Evolutionary conservation across 1,284 basidiomycete species (phyloP).

Genomic region (Irpex sp.): DNA sequence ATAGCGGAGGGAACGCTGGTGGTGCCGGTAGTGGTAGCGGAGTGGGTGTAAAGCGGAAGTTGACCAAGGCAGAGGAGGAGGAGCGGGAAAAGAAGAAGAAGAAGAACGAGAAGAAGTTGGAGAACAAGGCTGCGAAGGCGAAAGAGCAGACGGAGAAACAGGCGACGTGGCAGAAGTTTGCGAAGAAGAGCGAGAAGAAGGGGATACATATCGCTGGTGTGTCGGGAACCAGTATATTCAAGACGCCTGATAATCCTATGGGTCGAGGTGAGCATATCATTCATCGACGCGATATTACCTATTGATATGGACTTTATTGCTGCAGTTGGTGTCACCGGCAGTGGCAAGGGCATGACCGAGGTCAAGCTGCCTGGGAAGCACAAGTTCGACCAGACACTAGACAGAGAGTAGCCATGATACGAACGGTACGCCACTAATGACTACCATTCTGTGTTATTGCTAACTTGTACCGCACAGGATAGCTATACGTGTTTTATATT

Average conservation of each 20-base stretch:
- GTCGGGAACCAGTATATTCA: constrained; percentile 91
- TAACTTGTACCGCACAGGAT: not conserved
- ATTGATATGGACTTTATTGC: not conserved
- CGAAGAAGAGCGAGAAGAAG: constrained; percentile 95
- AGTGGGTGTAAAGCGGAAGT: constrained; percentile 68
- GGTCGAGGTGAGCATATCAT: constrained; percentile 64
- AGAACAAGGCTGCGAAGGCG: constrained; percentile 81
- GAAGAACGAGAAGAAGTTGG: constrained; percentile 95
- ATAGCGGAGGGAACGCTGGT: constrained; percentile 35
- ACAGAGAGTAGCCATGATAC: constrained; percentile 11
- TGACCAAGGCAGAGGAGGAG: constrained; percentile 79
- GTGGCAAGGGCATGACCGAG: constrained; percentile 90
- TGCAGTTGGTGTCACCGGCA: constrained; percentile 90
- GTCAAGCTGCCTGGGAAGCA: constrained; percentile 74
- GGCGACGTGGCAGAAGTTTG: constrained; percentile 95
- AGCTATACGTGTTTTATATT: constrained; percentile 7
- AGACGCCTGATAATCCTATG: constrained; percentile 91
- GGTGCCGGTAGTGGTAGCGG: constrained; percentile 34
- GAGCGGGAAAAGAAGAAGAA: constrained; percentile 92
- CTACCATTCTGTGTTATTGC: not conserved
- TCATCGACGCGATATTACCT: not conserved
- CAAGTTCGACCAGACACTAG: constrained; percentile 64
- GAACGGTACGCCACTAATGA: not conserved
- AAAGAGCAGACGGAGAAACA: constrained; percentile 90
- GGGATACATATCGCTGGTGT: constrained; percentile 87